Base-by-base conservation (phyloP, 192 early-diverging fungal species). In the Backusella mclennaniae region DNA sequence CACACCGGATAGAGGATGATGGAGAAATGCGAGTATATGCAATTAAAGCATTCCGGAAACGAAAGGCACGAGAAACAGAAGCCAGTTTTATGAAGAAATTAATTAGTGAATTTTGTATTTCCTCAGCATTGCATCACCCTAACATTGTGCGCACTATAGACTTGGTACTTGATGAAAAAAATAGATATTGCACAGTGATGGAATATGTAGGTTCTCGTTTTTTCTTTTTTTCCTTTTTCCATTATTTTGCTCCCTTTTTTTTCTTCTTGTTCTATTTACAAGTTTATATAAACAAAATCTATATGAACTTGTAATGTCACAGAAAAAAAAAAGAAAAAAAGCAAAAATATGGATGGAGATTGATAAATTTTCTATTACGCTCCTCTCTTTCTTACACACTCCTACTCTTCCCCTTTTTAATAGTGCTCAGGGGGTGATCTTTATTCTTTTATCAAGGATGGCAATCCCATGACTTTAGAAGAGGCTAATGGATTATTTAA, bases 71-170 rank as follows among this genome's bases (percentile, higher is more conserved):
- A 76, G 96, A 98, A 87, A 89, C 92, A 6, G 92, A 97, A 88
- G 94, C 94, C 82, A 93, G 96, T 63, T 98, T 97, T 85, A 87
- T 97, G 82, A 98, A 98, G 84, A 97, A 97, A 85, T 85, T 99
- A 75, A 93, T 90, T 31, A 90, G 90, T 82, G 97, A 99, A 85
- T 99, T 97, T 82, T 97, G 96, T 86, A 98, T 99, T 73, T 92
- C 90, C 63, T 92, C 93, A 44, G 87, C 98, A 63, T 88, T 96
- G 67, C 8, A 53, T 35, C 96, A 98, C 85, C 86, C 90, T 74
- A 96, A 99, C 81, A 86, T 99, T 41, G 95, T 99, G 31, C 89
- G 90, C 76, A 98, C 96, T 9, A 90, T 98, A 26, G 97, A 99
- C 82, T 85, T 99, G 77, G 96, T 99, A 38, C 93, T 96, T 82